Evolutionary conservation across 2,329 filamentous ascomycete genomes (phyloP), one percentile per base, ranked within the genome.

Genomic region (Camillea tinctor): DNA sequence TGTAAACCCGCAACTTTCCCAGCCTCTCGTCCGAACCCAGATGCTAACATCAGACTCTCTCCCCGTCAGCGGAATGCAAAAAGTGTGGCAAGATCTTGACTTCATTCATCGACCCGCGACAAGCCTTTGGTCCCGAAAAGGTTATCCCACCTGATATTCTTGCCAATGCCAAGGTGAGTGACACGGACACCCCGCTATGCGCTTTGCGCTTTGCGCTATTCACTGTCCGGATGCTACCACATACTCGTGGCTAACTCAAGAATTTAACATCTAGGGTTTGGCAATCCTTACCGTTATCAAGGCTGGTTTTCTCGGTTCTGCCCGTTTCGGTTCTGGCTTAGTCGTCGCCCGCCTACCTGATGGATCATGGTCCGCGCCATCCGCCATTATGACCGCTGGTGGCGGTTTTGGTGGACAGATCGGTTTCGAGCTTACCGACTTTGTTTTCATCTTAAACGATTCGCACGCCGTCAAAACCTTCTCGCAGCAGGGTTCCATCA

Each of bases 401-500:
- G 92, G 88, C 57, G 92, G 91, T 22, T 91, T 96, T 66, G 91
- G 91, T 67, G 91, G 91, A 49, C 91, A 95, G 77, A 92, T 96
- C 71, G 91, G 91, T 40, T 91, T 94, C 75, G 92, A 96, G 76
- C 77, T 96, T 63, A 95, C 92, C 60, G 92, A 95, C 75, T 99
- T 99, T 73, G 95, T 99, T 74, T 98, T 99, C 78, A 97, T 99
- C 66, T 87, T 99, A 66, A 99, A 99, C 78, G 94, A 99, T 73
- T 81, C 88, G 50, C 86, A 82, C 60, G 94, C 95, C 51, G 94
- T 99, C 66, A 92, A 92, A 75, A 93, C 94, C 8, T 98, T 99
- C 76, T 92, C 93, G 5, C 94, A 98, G 76, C 88, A 90, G 48
- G 95, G 95, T 3, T 94, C 91, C 57, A 81, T 99, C 63, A 98